These are phyloP conservation scores for Wickerhamiella hasegawae DNA, from an alignment of 805 yeast species.

Conservation along the genomic window DNA sequence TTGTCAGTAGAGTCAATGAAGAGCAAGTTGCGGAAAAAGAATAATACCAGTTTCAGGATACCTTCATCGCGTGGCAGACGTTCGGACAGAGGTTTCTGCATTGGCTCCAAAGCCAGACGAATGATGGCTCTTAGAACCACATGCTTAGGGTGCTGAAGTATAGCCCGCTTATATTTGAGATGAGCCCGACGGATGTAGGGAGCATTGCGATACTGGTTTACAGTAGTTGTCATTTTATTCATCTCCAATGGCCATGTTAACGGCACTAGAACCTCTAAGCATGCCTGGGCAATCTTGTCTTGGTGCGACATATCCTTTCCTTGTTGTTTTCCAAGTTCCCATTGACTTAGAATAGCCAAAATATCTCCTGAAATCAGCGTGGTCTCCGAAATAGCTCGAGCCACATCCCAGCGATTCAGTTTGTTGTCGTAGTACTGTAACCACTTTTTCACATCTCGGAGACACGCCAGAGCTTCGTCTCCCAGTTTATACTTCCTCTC, in stretches of 20 bases:
- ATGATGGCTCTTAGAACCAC: constrained; percentile 51
- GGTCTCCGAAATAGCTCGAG: constrained; percentile 71
- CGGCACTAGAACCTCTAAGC: constrained; percentile 65
- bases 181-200: constrained; percentile 53
- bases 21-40: constrained; percentile 62
- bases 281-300: constrained; percentile 52
- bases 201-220: constrained; percentile 40
- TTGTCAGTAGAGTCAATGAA: constrained; percentile 46
- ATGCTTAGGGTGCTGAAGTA: constrained; percentile 44
- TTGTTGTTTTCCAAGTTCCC: constrained; percentile 33
- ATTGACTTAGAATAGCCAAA: constrained; percentile 53
- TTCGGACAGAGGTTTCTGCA: constrained; percentile 35
- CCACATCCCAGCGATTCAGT: constrained; percentile 58
- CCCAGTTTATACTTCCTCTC: constrained; percentile 57
- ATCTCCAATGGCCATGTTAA: constrained; percentile 75
- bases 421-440: constrained; percentile 67
- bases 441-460: constrained; percentile 83
- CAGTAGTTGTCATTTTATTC: constrained; percentile 34
- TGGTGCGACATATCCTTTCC: constrained; percentile 17
- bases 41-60: constrained; percentile 52
- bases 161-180: constrained; percentile 48
- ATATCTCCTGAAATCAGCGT: constrained; percentile 61
- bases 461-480: constrained; percentile 71
- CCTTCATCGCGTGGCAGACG: constrained; percentile 59
- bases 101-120: constrained; percentile 31